A percentile compares a stretch with the other conserved stretches of the same genome.
Conservation (phyloP, 352 stramenopile genomes). For the Globisporangium cylindrosporum region DNA sequence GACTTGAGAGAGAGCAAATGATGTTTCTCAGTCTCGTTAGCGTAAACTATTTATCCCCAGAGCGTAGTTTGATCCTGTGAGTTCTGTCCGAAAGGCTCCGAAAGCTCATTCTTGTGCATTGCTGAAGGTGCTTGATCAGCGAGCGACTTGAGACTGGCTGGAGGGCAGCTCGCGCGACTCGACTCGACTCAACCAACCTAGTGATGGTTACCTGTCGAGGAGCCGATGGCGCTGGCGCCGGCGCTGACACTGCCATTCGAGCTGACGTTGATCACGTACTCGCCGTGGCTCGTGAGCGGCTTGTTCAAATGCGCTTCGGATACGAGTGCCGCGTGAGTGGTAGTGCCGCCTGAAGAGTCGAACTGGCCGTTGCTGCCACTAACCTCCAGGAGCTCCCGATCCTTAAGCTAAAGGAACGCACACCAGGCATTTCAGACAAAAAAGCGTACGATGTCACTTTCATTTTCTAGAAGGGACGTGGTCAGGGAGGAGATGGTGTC, state of each 20-base stretch:
- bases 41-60: not conserved
- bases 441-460: conserved; percentile 24
- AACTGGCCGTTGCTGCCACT: conserved; percentile 11
- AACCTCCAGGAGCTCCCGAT: conserved; percentile 22
- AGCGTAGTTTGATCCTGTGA: not conserved
- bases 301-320: conserved; percentile 19
- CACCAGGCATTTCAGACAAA: conserved; percentile 18
- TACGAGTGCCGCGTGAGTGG: conserved; percentile 2
- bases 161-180: not conserved
- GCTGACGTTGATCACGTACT: conserved; percentile 27
- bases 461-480: conserved; percentile 14
- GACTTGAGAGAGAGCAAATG: not conserved
- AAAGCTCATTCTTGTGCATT: not conserved
- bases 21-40: not conserved
- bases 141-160: not conserved
- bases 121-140: not conserved
- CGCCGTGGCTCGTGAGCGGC: conserved; percentile 10
- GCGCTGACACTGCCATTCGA: conserved; percentile 17
- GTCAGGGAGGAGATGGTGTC: conserved; percentile 18
- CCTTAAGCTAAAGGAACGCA: conserved; percentile 21
- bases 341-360: not conserved
- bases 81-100: not conserved
- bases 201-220: not conserved
- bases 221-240: conserved; percentile 8
- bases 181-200: not conserved